phyloP scores from a whole-genome alignment of 805 yeast species.

The Saccharomyces jurei region DNA sequence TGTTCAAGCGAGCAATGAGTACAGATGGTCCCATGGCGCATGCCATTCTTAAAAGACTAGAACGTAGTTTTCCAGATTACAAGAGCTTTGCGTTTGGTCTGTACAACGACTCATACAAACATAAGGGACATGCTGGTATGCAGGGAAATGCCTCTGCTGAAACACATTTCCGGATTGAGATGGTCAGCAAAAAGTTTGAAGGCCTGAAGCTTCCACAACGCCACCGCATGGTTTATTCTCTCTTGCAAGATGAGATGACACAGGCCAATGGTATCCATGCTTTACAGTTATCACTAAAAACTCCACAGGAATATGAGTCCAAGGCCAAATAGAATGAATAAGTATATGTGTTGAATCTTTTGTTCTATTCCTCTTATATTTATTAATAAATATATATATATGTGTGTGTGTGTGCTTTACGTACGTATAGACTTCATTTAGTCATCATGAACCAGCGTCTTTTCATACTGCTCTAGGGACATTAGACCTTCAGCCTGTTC shows the following conservation, averaged over 20 bases:
- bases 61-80: slow-evolving; percentile 33
- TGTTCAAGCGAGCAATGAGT: slow-evolving; percentile 11
- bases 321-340: slow-evolving; percentile 5
- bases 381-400: background rate
- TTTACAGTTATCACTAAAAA: slow-evolving; percentile 73
- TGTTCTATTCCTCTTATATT: background rate
- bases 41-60: slow-evolving; percentile 39
- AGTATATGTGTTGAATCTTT: background rate
- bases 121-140: slow-evolving; percentile 79
- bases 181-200: slow-evolving; percentile 60
- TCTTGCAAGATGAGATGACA: slow-evolving; percentile 61
- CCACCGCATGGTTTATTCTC: slow-evolving; percentile 64
- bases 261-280: slow-evolving; percentile 73
- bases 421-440: slow-evolving; percentile 7
- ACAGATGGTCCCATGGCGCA: slow-evolving; percentile 40
- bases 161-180: slow-evolving; percentile 71
- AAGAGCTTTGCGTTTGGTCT: slow-evolving; percentile 41
- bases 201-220: slow-evolving; percentile 64
- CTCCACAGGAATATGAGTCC: slow-evolving; percentile 46
- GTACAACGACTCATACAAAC: slow-evolving; percentile 78
- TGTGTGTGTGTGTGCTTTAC: too few relatives aligned
- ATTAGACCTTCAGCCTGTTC: slow-evolving; percentile 39
- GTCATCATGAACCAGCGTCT: slow-evolving; percentile 49
- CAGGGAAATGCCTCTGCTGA: slow-evolving; percentile 69
- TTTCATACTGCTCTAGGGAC: slow-evolving; percentile 48